Percentiles rank a stretch among this genome's conserved stretches.
phyloP scores from a whole-genome alignment of 306 rosid genomes.

The Castanopsis chinensis region DNA sequence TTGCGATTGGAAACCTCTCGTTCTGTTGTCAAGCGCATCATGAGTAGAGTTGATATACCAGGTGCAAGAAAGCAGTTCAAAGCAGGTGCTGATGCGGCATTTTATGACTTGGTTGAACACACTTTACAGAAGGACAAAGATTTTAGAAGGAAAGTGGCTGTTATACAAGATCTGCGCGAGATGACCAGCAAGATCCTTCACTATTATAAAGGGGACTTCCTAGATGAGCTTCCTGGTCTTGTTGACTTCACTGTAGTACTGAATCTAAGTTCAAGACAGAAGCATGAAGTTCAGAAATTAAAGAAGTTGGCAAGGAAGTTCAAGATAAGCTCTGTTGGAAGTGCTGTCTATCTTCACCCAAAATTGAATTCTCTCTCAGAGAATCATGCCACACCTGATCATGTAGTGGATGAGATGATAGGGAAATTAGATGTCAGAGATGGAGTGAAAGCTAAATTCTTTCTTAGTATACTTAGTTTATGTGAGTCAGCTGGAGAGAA shows the following conservation, averaged over 20 bases:
- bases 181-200: constrained; percentile 86
- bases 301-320: constrained; percentile 55
- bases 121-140: constrained; percentile 80
- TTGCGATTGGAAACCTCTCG: constrained; percentile 54
- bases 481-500: constrained; percentile 78
- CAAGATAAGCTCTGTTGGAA: constrained; percentile 68
- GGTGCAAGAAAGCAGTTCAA: constrained; percentile 48
- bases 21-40: constrained; percentile 69
- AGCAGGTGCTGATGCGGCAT: constrained; percentile 37
- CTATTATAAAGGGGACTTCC: constrained; percentile 91
- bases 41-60: constrained; percentile 58
- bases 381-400: constrained; percentile 37
- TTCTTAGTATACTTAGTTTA: constrained; percentile 50
- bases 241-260: constrained; percentile 74
- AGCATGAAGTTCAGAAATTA: constrained; percentile 46
- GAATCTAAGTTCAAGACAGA: constrained; percentile 62
- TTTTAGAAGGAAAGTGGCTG: constrained; percentile 71
- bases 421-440: constrained; percentile 52
- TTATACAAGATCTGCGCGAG: constrained; percentile 89
- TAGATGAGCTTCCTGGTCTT: constrained; percentile 96
- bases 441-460: constrained; percentile 85
- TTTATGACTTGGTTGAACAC: constrained; percentile 69
- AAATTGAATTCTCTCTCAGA: constrained; percentile 51
- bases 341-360: constrained; percentile 85
- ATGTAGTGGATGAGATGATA: constrained; percentile 53